Evolutionary conservation across 129 eudicot species (phyloP).

Genomic region (Chrysanthemum makinoi): DNA sequence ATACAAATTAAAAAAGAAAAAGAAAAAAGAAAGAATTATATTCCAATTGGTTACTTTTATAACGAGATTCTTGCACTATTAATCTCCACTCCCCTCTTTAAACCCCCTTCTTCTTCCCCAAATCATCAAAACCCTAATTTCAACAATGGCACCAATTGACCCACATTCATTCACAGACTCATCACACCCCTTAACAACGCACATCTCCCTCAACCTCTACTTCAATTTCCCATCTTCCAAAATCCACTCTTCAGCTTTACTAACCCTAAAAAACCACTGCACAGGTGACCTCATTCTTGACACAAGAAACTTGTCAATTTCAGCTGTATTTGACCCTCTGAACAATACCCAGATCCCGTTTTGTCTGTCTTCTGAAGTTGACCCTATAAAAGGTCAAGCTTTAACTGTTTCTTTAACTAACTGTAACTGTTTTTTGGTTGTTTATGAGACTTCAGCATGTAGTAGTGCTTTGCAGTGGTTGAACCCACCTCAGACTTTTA

Average conservation of each 20-base stretch:
- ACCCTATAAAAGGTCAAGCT: constrained; percentile 67
- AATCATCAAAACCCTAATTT: not conserved
- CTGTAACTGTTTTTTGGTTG: constrained; percentile 41
- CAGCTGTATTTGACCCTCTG: constrained; percentile 55
- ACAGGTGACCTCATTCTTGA: constrained; percentile 75
- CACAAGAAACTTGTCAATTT: constrained; percentile 67
- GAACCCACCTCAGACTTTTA: constrained; percentile 73
- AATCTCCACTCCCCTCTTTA: not conserved
- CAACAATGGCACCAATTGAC: constrained; percentile 74
- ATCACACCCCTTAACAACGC: constrained; percentile 79
- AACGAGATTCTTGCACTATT: not conserved
- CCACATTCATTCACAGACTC: constrained; percentile 93
- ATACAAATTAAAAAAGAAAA: too few species aligned
- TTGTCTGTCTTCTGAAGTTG: constrained; percentile 42
- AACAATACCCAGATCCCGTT: constrained; percentile 55
- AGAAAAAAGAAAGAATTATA: too few species aligned
- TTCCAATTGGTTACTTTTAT: too few species aligned
- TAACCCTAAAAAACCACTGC: constrained; percentile 57
- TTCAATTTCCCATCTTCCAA: constrained; percentile 79
- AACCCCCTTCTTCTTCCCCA: not conserved
- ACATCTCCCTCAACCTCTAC: constrained; percentile 77
- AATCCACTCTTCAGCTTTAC: constrained; percentile 61
- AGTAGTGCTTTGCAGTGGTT: constrained; percentile 95
- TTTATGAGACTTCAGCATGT: constrained; percentile 47
- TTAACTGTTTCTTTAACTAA: constrained; percentile 49